Evolutionary conservation across 306 rosid genomes (phyloP).

Genomic region (Fagus sylvatica): DNA sequence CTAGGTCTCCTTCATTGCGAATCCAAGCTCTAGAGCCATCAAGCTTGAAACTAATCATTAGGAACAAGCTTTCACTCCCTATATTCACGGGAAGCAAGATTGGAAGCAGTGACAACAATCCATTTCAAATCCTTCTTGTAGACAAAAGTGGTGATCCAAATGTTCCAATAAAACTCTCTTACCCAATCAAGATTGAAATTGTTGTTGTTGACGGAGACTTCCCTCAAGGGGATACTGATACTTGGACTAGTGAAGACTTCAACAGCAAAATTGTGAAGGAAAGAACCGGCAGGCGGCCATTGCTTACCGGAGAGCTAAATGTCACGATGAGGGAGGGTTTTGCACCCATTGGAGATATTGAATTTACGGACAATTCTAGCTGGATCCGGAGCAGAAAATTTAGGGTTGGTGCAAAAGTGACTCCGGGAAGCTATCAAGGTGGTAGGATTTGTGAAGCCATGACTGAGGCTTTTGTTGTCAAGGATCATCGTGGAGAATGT

Average conservation of each 20-base stretch:
- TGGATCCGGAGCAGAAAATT: conserved; percentile 81
- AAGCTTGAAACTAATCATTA: conserved; percentile 46
- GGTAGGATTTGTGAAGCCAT: conserved; percentile 64
- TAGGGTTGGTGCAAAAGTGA: conserved; percentile 53
- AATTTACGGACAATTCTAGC: conserved; percentile 81
- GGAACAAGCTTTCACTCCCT: conserved; percentile 40
- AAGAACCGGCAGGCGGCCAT: conserved; percentile 70
- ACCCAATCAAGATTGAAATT: conserved; percentile 58
- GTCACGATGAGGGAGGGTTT: conserved; percentile 52
- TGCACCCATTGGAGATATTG: conserved; percentile 60
- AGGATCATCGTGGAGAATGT: conserved; percentile 98
- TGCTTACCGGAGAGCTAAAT: conserved; percentile 68
- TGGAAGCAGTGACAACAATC: conserved; percentile 43
- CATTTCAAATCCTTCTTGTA: conserved; percentile 42
- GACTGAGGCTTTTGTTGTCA: conserved; percentile 71
- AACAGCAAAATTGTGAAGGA: conserved; percentile 54
- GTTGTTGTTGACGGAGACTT: conserved; percentile 89
- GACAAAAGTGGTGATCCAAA: conserved; percentile 35
- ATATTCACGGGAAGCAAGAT: conserved; percentile 71
- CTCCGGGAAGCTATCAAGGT: conserved; percentile 35
- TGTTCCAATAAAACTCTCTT: conserved; percentile 38
- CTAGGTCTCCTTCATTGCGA: conserved; percentile 58
- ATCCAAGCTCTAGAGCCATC: conserved; percentile 59
- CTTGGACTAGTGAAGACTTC: conserved; percentile 66
- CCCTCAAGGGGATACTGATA: conserved; percentile 20